phyloP scores from a whole-genome alignment of 768 basidiomycete genomes.

The Suillus clintonianus region DNA sequence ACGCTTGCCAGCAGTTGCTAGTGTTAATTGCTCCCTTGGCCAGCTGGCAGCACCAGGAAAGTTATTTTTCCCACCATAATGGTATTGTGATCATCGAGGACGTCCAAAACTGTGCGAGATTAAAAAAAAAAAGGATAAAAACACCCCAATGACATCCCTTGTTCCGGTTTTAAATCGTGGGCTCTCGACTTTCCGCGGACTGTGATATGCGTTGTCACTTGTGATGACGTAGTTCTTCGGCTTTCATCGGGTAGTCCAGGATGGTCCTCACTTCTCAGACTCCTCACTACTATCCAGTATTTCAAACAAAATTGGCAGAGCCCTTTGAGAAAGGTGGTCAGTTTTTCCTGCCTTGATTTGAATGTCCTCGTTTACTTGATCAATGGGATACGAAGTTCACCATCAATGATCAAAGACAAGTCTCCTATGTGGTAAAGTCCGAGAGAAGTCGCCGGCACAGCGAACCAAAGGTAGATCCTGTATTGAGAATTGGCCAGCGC shows the following conservation, averaged over 20 bases:
- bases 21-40: neutral
- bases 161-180: conserved; percentile 1
- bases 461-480: neutral
- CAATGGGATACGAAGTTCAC: neutral
- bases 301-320: neutral
- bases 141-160: conserved; percentile 17
- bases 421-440: neutral
- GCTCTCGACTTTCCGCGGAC: neutral
- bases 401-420: neutral
- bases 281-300: neutral
- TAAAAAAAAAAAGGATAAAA: no score
- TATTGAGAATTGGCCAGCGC: neutral
- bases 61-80: neutral
- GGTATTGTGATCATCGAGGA: neutral
- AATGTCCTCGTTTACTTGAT: neutral
- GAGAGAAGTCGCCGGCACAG: neutral
- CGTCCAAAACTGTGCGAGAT: neutral
- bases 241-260: neutral
- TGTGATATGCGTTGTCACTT: neutral
- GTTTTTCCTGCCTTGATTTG: neutral
- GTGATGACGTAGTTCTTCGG: neutral
- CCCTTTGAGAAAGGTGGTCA: neutral
- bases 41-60: neutral
- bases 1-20: neutral
- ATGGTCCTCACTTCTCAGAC: neutral